Conservation (phyloP, 208 protist genomes). For the Trypanosoma theileri region DNA sequence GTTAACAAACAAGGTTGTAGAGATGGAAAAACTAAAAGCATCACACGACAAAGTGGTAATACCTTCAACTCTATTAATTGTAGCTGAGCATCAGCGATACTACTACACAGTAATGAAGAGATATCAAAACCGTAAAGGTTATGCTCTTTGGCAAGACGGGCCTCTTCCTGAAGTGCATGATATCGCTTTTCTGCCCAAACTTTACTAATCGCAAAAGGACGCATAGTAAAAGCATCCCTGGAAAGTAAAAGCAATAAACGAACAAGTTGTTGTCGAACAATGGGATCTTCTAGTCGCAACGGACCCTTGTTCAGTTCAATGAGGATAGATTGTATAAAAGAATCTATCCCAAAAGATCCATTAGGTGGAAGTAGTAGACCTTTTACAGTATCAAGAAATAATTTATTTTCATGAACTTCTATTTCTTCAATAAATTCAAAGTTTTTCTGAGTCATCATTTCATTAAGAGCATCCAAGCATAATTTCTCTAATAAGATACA, state of each 20-base stretch:
- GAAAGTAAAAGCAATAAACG: constrained; percentile 12
- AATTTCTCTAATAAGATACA: constrained; percentile 1
- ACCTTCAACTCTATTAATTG: constrained; percentile 11
- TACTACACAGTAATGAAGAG: no score
- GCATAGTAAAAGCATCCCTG: constrained; percentile 22
- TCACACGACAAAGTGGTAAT: constrained; percentile 7
- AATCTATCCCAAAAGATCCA: neutral
- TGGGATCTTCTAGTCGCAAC: neutral
- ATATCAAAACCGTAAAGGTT: constrained; percentile 4
- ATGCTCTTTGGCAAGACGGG: neutral
- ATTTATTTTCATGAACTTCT: no score
- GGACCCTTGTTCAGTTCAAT: neutral
- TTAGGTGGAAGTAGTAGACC: constrained; percentile 1
- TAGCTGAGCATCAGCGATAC: constrained; percentile 9
- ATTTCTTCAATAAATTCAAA: constrained; percentile 1
- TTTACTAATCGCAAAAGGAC: constrained; percentile 4
- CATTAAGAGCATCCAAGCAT: neutral
- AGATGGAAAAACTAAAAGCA: constrained; percentile 2
- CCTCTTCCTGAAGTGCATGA: neutral
- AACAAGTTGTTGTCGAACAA: constrained; percentile 11
- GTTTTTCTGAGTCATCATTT: neutral
- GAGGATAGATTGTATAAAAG: neutral
- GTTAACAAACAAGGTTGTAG: constrained; percentile 2
- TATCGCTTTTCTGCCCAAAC: constrained; percentile 2
- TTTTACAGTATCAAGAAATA: neutral